Conservation (phyloP, 164 flowering plant species). For the Vitis amurensis region DNA sequence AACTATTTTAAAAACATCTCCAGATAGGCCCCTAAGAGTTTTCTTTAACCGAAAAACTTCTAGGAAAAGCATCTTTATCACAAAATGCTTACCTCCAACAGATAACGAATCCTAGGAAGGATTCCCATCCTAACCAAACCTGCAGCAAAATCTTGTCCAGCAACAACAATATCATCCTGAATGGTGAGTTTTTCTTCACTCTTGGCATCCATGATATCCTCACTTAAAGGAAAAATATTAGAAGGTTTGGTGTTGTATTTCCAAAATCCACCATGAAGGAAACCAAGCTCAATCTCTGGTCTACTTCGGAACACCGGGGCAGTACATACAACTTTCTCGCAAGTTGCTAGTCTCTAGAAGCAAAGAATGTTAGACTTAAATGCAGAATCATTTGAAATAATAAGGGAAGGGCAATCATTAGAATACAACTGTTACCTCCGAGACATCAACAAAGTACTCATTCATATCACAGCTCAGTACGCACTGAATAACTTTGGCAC, state of each 20-base stretch:
- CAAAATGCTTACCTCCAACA: conserved; percentile 65
- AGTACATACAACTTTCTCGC: conserved; percentile 45
- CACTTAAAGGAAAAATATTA: conserved; percentile 48
- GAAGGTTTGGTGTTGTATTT: conserved; percentile 89
- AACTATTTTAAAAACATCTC: too few relatives aligned
- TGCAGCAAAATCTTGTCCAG: conserved; percentile 91
- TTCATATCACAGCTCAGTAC: conserved; percentile 65
- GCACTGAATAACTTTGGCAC: conserved; percentile 68
- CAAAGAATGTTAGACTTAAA: not conserved
- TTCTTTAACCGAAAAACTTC: not conserved
- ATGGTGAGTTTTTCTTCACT: conserved; percentile 67
- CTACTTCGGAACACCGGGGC: conserved; percentile 89
- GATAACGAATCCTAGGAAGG: conserved; percentile 68
- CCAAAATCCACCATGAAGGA: conserved; percentile 93
- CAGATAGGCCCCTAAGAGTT: too few relatives aligned
- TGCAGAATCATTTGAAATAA: not conserved
- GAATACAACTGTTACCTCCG: conserved; percentile 50
- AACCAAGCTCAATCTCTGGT: conserved; percentile 73
- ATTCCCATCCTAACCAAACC: conserved; percentile 93
- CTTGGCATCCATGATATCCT: conserved; percentile 36
- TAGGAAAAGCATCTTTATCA: not conserved
- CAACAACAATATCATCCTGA: conserved; percentile 76
- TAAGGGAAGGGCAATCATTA: too few relatives aligned
- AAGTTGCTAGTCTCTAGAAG: conserved; percentile 49
- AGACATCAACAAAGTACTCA: conserved; percentile 54